Evolutionary conservation across 352 stramenopile genomes (phyloP).

Genomic region (Pythium rishiriense): DNA sequence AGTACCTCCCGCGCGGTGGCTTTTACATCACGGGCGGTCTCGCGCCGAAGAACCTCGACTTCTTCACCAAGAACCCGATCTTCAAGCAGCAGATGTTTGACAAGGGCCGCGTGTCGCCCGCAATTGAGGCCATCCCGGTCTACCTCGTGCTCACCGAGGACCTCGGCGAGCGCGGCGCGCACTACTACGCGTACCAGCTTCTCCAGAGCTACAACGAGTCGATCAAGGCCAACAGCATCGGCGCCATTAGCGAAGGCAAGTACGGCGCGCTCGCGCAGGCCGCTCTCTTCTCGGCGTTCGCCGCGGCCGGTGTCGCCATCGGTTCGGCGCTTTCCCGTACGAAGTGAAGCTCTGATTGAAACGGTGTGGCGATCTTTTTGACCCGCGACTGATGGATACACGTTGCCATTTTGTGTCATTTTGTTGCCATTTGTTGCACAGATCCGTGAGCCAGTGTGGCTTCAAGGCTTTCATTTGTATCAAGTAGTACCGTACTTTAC

Average conservation of each 20-base stretch:
- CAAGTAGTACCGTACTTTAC: slow-evolving; percentile 28
- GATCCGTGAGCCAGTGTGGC: slow-evolving; percentile 11
- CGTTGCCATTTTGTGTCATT: slow-evolving; percentile 17
- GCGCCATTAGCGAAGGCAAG: slow-evolving; percentile 32
- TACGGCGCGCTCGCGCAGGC: slow-evolving; percentile 24
- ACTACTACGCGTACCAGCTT: slow-evolving; percentile 87
- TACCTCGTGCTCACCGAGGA: slow-evolving; percentile 92
- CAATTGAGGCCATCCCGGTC: slow-evolving; percentile 76
- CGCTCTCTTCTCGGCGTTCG: slow-evolving; percentile 25
- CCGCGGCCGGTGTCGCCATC: slow-evolving; percentile 28
- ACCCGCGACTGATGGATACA: slow-evolving; percentile 27
- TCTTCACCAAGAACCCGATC: slow-evolving; percentile 83
- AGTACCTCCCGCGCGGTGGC: slow-evolving; percentile 95
- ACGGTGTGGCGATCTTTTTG: slow-evolving; percentile 4
- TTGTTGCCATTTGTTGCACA: slow-evolving; percentile 24
- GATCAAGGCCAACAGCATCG: slow-evolving; percentile 31
- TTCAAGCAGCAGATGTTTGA: slow-evolving; percentile 88
- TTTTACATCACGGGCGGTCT: slow-evolving; percentile 97
- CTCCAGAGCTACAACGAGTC: slow-evolving; percentile 59
- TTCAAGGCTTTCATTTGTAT: slow-evolving; percentile 15
- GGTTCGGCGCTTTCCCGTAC: slow-evolving; percentile 28
- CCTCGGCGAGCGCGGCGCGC: slow-evolving; percentile 85
- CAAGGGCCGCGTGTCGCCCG: slow-evolving; percentile 85
- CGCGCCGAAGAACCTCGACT: slow-evolving; percentile 96
- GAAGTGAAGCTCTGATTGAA: slow-evolving; percentile 9